These are phyloP conservation scores for Dentipellis fragilis DNA, from an alignment of 768 basidiomycete genomes.

Conservation along the genomic window DNA sequence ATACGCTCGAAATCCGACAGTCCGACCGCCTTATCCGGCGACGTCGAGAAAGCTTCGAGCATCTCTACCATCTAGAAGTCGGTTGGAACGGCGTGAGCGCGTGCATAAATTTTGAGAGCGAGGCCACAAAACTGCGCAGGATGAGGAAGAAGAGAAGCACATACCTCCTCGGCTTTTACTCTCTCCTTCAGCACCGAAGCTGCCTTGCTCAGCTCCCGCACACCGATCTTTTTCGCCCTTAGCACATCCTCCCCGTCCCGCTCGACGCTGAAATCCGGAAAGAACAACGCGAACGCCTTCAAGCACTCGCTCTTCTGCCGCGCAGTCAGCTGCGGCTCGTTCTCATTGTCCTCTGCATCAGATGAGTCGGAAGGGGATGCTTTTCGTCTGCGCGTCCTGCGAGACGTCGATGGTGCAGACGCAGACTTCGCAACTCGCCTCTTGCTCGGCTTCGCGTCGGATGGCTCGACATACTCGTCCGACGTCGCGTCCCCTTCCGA, in stretches of 20 bases:
- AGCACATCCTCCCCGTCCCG: constrained; percentile 34
- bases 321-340: constrained; percentile 26
- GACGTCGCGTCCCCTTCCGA: constrained; percentile 12
- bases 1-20: constrained; percentile 66
- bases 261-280: constrained; percentile 38
- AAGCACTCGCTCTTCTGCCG: constrained; percentile 46
- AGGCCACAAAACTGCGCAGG: neutral
- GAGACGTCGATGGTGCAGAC: neutral
- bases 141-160: constrained; percentile 14
- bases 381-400: neutral
- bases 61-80: constrained; percentile 59
- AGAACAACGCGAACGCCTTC: constrained; percentile 63
- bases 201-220: constrained; percentile 55
- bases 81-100: neutral
- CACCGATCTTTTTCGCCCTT: constrained; percentile 43
- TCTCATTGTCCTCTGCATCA: neutral
- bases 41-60: constrained; percentile 66
- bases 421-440: neutral
- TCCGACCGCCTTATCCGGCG: constrained; percentile 56
- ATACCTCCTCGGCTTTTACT: constrained; percentile 65
- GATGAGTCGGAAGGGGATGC: neutral
- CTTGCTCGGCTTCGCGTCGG: constrained; percentile 2
- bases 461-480: constrained; percentile 9
- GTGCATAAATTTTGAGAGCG: neutral
- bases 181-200: constrained; percentile 60